Evolutionary conservation across 2,329 filamentous ascomycete species (phyloP).

Genomic region (Ophiostoma ulmi): DNA sequence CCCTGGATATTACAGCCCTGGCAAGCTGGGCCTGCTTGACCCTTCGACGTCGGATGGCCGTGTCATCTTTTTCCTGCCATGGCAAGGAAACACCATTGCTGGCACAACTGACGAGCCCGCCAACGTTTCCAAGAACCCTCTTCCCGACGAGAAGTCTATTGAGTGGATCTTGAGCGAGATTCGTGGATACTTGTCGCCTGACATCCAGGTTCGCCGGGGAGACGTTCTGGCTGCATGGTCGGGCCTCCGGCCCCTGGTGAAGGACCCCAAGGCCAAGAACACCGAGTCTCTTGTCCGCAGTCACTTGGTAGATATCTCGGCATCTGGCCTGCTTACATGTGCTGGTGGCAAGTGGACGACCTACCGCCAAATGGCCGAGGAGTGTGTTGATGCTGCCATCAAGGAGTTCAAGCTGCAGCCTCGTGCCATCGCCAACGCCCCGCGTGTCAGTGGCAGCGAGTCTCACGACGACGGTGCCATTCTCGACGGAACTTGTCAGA

Average conservation of each 20-base stretch:
- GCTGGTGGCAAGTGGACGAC: slow-evolving; percentile 85
- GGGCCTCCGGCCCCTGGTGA: slow-evolving; percentile 68
- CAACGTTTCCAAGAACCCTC: slow-evolving; percentile 60
- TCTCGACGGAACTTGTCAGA: slow-evolving; percentile 68
- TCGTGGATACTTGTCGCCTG: slow-evolving; percentile 67
- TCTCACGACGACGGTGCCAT: slow-evolving; percentile 65
- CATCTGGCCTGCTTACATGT: slow-evolving; percentile 70
- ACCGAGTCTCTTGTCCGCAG: slow-evolving; percentile 79
- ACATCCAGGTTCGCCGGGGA: slow-evolving; percentile 66
- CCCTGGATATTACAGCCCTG: slow-evolving; percentile 72
- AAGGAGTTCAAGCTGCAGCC: slow-evolving; percentile 57
- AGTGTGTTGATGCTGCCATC: slow-evolving; percentile 74
- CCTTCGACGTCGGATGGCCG: slow-evolving; percentile 77
- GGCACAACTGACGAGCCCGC: slow-evolving; percentile 75
- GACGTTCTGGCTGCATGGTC: slow-evolving; percentile 80
- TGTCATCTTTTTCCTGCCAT: slow-evolving; percentile 81
- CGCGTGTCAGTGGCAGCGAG: slow-evolving; percentile 63
- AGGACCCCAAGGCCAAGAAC: slow-evolving; percentile 74
- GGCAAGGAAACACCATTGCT: slow-evolving; percentile 81
- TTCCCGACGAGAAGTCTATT: slow-evolving; percentile 71
- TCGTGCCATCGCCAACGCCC: slow-evolving; percentile 42
- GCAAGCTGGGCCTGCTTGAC: slow-evolving; percentile 77
- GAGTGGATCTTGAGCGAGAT: slow-evolving; percentile 77
- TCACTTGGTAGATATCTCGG: slow-evolving; percentile 69
- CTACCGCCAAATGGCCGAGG: slow-evolving; percentile 82